phyloP scores from a whole-genome alignment of 2,329 filamentous ascomycete genomes.

The Monilinia aucupariae region DNA sequence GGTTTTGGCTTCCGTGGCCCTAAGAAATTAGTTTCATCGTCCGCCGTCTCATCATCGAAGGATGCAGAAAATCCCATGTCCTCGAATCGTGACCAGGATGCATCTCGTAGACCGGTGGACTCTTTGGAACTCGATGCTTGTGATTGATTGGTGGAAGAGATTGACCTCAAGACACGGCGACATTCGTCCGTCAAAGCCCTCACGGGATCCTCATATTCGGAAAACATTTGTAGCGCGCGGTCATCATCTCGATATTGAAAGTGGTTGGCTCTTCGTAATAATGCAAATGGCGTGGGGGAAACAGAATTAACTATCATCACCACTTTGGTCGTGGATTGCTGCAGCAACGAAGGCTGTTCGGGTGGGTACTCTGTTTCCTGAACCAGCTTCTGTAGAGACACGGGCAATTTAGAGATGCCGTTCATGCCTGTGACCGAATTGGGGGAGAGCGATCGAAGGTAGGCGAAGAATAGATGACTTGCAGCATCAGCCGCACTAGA shows the following conservation, averaged over 20 bases:
- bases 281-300: slow-evolving; percentile 87
- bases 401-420: slow-evolving; percentile 79
- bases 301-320: slow-evolving; percentile 96
- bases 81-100: slow-evolving; percentile 95
- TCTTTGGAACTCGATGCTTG: slow-evolving; percentile 64
- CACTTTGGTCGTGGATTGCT: slow-evolving; percentile 77
- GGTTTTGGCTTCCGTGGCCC: slow-evolving; percentile 32
- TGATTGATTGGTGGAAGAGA: slow-evolving; percentile 84
- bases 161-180: slow-evolving; percentile 78
- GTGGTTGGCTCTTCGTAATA: slow-evolving; percentile 84
- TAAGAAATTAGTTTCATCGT: slow-evolving; percentile 37
- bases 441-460: slow-evolving; percentile 84
- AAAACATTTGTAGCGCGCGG: slow-evolving; percentile 74
- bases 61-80: slow-evolving; percentile 83
- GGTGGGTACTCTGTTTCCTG: slow-evolving; percentile 94
- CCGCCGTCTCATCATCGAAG: slow-evolving; percentile 65
- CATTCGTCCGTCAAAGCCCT: slow-evolving; percentile 89
- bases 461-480: slow-evolving; percentile 96
- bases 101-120: slow-evolving; percentile 70
- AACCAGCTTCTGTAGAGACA: slow-evolving; percentile 84
- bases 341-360: slow-evolving; percentile 67
- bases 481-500: slow-evolving; percentile 84
- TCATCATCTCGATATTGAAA: slow-evolving; percentile 94
- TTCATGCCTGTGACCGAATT: slow-evolving; percentile 62
- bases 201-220: slow-evolving; percentile 83